A percentile compares a stretch with the other conserved stretches of the same genome.
Evolutionary conservation across 257 asterid species (phyloP).

Genomic region (Penstemon newberryi): DNA sequence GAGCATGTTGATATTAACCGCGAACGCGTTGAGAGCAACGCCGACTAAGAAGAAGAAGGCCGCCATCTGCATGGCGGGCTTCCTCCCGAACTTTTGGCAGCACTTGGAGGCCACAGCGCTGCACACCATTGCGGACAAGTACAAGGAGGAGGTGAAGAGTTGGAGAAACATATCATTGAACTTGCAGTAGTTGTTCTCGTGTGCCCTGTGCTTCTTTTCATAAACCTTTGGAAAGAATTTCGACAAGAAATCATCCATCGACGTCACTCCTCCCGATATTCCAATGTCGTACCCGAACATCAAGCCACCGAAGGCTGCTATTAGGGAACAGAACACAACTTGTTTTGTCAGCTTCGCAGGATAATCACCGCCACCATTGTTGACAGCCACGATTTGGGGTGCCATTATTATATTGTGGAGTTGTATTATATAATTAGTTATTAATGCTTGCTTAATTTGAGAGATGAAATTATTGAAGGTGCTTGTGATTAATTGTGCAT

Average conservation of each 20-base stretch:
- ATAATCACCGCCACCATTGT: conserved; percentile 9
- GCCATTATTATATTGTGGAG: conserved; percentile 26
- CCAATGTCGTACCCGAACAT: conserved; percentile 52
- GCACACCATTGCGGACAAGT: conserved; percentile 39
- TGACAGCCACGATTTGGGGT: conserved; percentile 12
- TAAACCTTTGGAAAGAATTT: conserved; percentile 43
- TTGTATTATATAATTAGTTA: background rate
- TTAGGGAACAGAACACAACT: conserved; percentile 33
- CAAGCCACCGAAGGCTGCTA: conserved; percentile 49
- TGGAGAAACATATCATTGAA: conserved; percentile 39
- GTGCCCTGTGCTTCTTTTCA: conserved; percentile 30
- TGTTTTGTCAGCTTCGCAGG: conserved; percentile 41
- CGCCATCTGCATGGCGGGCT: conserved; percentile 39
- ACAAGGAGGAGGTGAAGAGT: conserved; percentile 47
- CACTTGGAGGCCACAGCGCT: conserved; percentile 38
- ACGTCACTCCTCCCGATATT: conserved; percentile 50
- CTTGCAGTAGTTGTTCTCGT: conserved; percentile 47
- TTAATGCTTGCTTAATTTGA: no score
- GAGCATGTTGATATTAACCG: conserved; percentile 31
- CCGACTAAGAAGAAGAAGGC: conserved; percentile 37
- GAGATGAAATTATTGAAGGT: no score
- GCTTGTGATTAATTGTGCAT: no score
- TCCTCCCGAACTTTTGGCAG: conserved; percentile 36
- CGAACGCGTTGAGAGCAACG: conserved; percentile 27
- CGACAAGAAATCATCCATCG: conserved; percentile 44